A percentile compares a stretch with the other conserved stretches of the same genome.
These are phyloP conservation scores for Gynandropsis gynandra DNA, from an alignment of 345 rosid genomes.

Conservation along the genomic window DNA sequence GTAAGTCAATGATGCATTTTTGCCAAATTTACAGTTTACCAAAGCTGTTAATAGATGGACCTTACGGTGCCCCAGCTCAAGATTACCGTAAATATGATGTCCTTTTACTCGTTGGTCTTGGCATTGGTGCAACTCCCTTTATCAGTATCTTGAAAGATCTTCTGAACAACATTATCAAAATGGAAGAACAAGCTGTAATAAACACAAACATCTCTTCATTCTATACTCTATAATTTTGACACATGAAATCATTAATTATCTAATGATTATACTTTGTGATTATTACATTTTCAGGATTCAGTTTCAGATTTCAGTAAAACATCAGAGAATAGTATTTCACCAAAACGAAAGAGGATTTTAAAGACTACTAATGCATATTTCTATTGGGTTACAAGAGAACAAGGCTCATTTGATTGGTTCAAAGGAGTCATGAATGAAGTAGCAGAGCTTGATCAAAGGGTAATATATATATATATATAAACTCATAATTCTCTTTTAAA, in stretches of 20 bases:
- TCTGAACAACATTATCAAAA: conserved; percentile 76
- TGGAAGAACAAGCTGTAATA: conserved; percentile 84
- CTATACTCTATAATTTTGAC: too few species aligned
- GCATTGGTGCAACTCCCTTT: conserved; percentile 98
- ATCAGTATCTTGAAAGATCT: conserved; percentile 93
- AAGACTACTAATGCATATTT: conserved; percentile 91
- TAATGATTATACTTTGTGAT: background rate
- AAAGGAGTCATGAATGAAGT: conserved; percentile 98
- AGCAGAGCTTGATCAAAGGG: conserved; percentile 92
- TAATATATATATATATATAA: conserved; percentile 25
- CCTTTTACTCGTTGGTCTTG: conserved; percentile 83
- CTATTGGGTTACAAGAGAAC: conserved; percentile 99
- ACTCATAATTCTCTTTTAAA: too few species aligned
- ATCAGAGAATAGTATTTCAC: conserved; percentile 52
- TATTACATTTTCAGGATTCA: conserved; percentile 47
- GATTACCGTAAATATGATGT: conserved; percentile 87
- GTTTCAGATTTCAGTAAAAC: conserved; percentile 50
- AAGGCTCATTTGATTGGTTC: conserved; percentile 99
- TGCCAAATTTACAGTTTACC: conserved; percentile 60
- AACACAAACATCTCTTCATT: conserved; percentile 8
- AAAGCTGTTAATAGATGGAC: conserved; percentile 90
- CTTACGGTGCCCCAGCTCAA: conserved; percentile 98
- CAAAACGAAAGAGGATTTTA: conserved; percentile 47
- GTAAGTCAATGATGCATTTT: too few species aligned
- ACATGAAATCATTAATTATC: too few species aligned